Conservation (phyloP, 2,329 filamentous ascomycete species). For the Penicillium brasilianum region DNA sequence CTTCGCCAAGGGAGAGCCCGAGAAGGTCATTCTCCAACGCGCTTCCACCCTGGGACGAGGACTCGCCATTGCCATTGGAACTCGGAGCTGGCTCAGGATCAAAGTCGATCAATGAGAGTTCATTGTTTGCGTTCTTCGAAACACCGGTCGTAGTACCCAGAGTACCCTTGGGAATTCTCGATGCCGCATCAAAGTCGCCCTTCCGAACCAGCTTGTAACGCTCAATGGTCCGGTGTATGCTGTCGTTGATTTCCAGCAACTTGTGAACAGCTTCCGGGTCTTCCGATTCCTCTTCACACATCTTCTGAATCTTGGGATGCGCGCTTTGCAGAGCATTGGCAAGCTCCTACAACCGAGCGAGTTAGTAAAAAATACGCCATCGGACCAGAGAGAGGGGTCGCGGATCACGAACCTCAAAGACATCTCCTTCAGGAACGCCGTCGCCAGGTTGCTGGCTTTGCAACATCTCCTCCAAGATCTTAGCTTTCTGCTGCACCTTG, state of each 20-base stretch:
- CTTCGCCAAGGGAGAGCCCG: constrained; percentile 79
- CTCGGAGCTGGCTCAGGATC: constrained; percentile 59
- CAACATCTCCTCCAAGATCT: constrained; percentile 88
- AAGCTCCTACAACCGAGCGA: constrained; percentile 66
- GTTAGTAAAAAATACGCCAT: constrained; percentile 10
- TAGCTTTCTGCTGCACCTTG: constrained; percentile 95
- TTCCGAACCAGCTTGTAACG: constrained; percentile 96
- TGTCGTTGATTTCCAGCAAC: constrained; percentile 96
- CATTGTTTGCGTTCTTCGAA: constrained; percentile 70
- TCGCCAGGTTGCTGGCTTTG: constrained; percentile 83
- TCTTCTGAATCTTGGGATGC: constrained; percentile 98
- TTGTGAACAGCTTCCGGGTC: constrained; percentile 95
- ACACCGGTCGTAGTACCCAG: constrained; percentile 70
- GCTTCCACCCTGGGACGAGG: constrained; percentile 58
- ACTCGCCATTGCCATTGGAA: constrained; percentile 48
- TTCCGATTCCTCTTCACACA: constrained; percentile 98
- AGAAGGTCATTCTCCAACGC: constrained; percentile 89
- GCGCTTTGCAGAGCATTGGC: constrained; percentile 87
- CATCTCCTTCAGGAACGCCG: constrained; percentile 71
- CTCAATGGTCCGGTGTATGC: constrained; percentile 95
- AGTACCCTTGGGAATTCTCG: constrained; percentile 81
- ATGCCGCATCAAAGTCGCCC: constrained; percentile 83
- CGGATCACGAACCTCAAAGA: constrained; percentile 61
- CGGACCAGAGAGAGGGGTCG: not conserved
- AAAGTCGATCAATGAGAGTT: constrained; percentile 93